Conservation (phyloP, 2,329 filamentous ascomycete genomes). For the Didymellaceae sp. region DNA sequence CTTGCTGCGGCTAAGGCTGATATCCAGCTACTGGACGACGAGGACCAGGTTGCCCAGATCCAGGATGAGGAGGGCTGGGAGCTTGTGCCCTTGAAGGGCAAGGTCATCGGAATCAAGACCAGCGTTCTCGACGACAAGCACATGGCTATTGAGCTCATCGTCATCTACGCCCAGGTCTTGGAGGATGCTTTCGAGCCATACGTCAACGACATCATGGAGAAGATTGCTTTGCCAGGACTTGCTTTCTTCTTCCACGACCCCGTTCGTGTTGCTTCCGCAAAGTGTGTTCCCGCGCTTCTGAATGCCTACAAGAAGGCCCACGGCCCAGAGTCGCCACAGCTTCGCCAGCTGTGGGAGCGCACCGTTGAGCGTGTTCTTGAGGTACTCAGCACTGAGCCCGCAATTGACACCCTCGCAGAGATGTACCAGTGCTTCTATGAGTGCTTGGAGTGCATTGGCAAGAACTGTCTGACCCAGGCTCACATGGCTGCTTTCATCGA, state of each 20-base stretch:
- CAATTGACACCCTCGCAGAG: conserved; percentile 93
- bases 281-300: conserved; percentile 89
- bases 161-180: conserved; percentile 96
- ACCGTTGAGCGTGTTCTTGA: conserved; percentile 92
- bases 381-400: conserved; percentile 89
- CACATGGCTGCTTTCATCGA: conserved; percentile 91
- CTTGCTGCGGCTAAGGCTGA: conserved; percentile 95
- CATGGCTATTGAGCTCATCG: conserved; percentile 98
- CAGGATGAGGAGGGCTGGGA: conserved; percentile 98
- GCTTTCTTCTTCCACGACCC: conserved; percentile 99
- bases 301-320: conserved; percentile 94
- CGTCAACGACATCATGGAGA: conserved; percentile 91
- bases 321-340: conserved; percentile 77
- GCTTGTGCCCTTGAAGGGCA: conserved; percentile 93
- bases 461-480: conserved; percentile 75
- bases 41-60: conserved; percentile 89
- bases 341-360: conserved; percentile 81
- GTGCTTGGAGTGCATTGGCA: conserved; percentile 91
- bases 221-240: conserved; percentile 90
- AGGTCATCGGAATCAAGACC: conserved; percentile 97
- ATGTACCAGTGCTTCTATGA: conserved; percentile 99
- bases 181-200: conserved; percentile 91
- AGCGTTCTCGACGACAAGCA: conserved; percentile 98
- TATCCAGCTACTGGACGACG: conserved; percentile 93
- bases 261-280: conserved; percentile 91